Percentiles rank a stretch among this genome's conserved stretches.
phyloP scores from a whole-genome alignment of 768 basidiomycete genomes.

The Neoboletus subvelutipes region DNA sequence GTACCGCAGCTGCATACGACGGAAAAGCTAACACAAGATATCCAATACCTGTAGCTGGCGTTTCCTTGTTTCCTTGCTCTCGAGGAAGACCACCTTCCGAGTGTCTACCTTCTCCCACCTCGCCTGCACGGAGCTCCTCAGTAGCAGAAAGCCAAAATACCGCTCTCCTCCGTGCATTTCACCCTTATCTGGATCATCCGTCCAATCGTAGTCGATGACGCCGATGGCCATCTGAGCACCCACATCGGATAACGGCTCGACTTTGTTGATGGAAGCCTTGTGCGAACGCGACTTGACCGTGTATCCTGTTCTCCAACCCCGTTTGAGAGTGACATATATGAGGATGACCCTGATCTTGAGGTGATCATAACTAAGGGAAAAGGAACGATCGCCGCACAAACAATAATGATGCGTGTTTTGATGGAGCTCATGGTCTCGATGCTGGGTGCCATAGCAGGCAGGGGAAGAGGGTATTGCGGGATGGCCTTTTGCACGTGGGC shows the following conservation, averaged over 20 bases:
- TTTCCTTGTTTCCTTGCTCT: not conserved
- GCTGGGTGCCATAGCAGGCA: not conserved
- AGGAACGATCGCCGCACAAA: slow-evolving; percentile 2
- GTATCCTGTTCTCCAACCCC: not conserved
- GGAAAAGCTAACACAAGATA: too few relatives aligned
- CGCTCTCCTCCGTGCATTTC: not conserved
- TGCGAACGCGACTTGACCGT: not conserved
- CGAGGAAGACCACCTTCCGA: not conserved
- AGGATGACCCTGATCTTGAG: slow-evolving; percentile 5
- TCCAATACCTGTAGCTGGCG: not conserved
- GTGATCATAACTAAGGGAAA: slow-evolving; percentile 4
- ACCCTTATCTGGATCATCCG: not conserved
- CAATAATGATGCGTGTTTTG: not conserved
- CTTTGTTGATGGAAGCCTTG: not conserved
- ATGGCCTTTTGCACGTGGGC: not conserved
- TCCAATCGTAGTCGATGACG: not conserved
- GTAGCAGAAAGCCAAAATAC: not conserved
- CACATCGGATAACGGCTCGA: not conserved
- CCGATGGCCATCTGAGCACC: not conserved
- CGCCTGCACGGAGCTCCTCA: not conserved
- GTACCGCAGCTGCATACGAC: too few relatives aligned
- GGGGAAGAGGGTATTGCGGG: slow-evolving; percentile 9
- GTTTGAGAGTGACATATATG: not conserved
- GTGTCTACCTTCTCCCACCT: not conserved
- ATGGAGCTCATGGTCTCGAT: not conserved